Conservation (phyloP, 805 yeast species). For the Candida alai region DNA sequence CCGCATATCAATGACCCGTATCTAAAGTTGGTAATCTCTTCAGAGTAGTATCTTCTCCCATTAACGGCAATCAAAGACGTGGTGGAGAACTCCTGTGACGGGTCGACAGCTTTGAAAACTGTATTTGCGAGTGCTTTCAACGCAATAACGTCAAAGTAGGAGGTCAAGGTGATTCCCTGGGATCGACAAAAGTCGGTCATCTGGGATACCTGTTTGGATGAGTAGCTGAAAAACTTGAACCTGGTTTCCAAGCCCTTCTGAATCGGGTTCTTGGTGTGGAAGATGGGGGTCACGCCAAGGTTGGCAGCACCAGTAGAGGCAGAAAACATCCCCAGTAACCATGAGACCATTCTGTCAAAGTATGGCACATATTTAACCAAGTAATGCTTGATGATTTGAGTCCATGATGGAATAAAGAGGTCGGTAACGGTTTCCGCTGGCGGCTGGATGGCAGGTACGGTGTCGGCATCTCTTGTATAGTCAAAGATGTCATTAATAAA, state of each 20-base stretch:
- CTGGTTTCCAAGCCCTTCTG: constrained; percentile 10
- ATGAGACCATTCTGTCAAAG: background rate
- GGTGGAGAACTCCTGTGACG: constrained; percentile 7
- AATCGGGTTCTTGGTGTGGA: constrained; percentile 7
- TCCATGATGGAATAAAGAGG: constrained; percentile 9
- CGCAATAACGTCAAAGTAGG: constrained; percentile 17
- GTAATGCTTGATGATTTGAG: constrained; percentile 5
- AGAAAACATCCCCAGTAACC: background rate
- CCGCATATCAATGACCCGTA: constrained; percentile 14
- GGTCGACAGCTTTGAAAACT: constrained; percentile 10
- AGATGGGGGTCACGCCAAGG: constrained; percentile 10
- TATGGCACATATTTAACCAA: constrained; percentile 7
- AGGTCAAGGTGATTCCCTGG: constrained; percentile 19
- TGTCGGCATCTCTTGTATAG: constrained; percentile 8
- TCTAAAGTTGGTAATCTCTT: constrained; percentile 7
- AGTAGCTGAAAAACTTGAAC: constrained; percentile 13
- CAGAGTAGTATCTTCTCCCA: constrained; percentile 18
- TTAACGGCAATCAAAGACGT: constrained; percentile 14
- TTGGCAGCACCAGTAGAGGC: constrained; percentile 1
- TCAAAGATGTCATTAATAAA: constrained; percentile 8
- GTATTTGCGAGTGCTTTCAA: constrained; percentile 16
- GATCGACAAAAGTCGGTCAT: constrained; percentile 15
- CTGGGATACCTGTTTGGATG: constrained; percentile 9
- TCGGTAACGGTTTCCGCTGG: constrained; percentile 10
- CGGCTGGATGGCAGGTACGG: constrained; percentile 9